Percentiles rank a stretch among this genome's conserved stretches.
phyloP scores from a whole-genome alignment of 208 protist species.

The Entamoeba histolytica region DNA sequence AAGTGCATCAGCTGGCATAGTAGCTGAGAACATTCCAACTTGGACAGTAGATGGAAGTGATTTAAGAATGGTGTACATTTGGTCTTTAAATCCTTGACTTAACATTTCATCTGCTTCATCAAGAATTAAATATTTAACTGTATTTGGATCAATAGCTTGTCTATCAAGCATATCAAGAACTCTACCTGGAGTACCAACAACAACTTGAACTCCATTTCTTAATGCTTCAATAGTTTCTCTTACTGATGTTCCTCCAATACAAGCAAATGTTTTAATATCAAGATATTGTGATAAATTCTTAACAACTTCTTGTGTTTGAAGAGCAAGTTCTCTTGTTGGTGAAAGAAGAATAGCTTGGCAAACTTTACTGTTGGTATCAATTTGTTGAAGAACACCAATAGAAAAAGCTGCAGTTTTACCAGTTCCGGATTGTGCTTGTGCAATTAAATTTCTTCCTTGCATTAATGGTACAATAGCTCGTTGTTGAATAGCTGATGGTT shows the following conservation, averaged over 20 bases:
- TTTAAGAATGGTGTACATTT: conserved; percentile 41
- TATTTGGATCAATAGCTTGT: conserved; percentile 33
- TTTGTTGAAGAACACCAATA: conserved; percentile 49
- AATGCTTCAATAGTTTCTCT: conserved; percentile 62
- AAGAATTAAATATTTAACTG: conserved; percentile 3
- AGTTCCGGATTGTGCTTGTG: conserved; percentile 60
- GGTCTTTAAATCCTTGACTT: conserved; percentile 89
- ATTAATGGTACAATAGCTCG: conserved; percentile 59
- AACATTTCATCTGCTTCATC: conserved; percentile 87
- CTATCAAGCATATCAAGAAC: conserved; percentile 90
- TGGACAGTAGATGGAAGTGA: conserved; percentile 1
- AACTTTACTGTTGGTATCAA: background rate
- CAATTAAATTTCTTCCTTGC: conserved; percentile 63
- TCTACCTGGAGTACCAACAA: conserved; percentile 84
- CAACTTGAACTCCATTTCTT: conserved; percentile 71
- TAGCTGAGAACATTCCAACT: conserved; percentile 20
- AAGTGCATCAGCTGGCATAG: background rate
- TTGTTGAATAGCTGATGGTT: conserved; percentile 88
- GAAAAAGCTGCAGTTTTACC: conserved; percentile 71
- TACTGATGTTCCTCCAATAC: conserved; percentile 12
- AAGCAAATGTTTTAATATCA: background rate
- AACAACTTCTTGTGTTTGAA: conserved; percentile 66
- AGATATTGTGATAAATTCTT: background rate
- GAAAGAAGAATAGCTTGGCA: conserved; percentile 62
- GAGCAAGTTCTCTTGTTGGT: conserved; percentile 84